Evolutionary conservation across 192 early-diverging fungal species (phyloP).

Genomic region (Phycomyces nitens): DNA sequence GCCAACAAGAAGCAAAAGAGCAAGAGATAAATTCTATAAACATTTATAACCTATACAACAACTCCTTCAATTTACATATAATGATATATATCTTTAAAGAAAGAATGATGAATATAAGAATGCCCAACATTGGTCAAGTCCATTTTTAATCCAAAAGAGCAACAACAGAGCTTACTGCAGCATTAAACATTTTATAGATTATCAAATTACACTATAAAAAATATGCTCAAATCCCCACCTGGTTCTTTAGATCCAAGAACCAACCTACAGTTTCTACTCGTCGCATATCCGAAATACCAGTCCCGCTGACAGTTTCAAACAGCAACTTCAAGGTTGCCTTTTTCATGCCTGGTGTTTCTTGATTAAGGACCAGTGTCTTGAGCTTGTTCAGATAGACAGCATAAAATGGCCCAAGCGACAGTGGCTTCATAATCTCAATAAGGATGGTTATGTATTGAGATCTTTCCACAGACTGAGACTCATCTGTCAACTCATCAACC

Average conservation of each 20-base stretch:
- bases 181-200: too few species aligned
- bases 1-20: constrained; percentile 33
- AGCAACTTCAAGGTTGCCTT: constrained; percentile 28
- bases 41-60: too few species aligned
- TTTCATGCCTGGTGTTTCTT: constrained; percentile 12
- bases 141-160: too few species aligned
- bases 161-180: too few species aligned
- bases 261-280: constrained; percentile 35
- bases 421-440: constrained; percentile 33
- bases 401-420: constrained; percentile 34
- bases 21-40: not conserved
- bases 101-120: too few species aligned
- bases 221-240: not conserved
- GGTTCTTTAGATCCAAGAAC: constrained; percentile 33
- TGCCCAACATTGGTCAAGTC: too few species aligned
- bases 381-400: constrained; percentile 16
- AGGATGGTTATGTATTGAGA: constrained; percentile 22
- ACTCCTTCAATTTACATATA: too few species aligned
- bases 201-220: too few species aligned
- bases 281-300: constrained; percentile 38
- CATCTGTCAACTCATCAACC: constrained; percentile 27
- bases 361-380: constrained; percentile 5
- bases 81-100: too few species aligned
- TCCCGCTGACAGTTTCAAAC: constrained; percentile 34
- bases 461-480: constrained; percentile 8